Evolutionary conservation across 2,329 filamentous ascomycete species (phyloP).

Genomic region (Periconia sp.): DNA sequence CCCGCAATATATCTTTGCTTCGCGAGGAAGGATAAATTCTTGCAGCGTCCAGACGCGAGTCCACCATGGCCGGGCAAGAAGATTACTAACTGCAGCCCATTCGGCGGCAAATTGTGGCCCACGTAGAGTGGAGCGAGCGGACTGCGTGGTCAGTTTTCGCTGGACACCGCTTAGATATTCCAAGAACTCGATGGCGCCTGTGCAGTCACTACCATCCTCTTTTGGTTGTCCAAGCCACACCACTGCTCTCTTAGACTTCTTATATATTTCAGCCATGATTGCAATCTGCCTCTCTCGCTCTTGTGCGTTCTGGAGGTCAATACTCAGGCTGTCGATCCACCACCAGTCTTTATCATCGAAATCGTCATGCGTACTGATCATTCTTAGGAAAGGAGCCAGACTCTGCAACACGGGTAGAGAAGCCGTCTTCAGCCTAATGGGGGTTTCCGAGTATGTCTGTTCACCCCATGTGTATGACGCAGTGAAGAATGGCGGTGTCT

Average conservation of each 20-base stretch:
- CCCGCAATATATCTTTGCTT: constrained; percentile 35
- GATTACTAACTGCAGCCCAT: constrained; percentile 27
- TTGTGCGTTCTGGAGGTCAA: constrained; percentile 31
- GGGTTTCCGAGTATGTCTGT: constrained; percentile 14
- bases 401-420: constrained; percentile 25
- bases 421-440: constrained; percentile 18
- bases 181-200: constrained; percentile 31
- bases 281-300: constrained; percentile 36
- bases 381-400: constrained; percentile 28
- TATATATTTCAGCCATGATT: constrained; percentile 42
- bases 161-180: constrained; percentile 25
- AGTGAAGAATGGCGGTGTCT: constrained; percentile 34
- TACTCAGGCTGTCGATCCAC: constrained; percentile 41
- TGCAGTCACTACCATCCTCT: constrained; percentile 28
- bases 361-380: constrained; percentile 27
- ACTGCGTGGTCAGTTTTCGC: constrained; percentile 18
- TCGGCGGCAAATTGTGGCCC: constrained; percentile 20
- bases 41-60: constrained; percentile 37
- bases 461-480: constrained; percentile 38
- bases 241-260: constrained; percentile 22
- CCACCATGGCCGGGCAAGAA: constrained; percentile 36
- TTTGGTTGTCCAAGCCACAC: constrained; percentile 34
- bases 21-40: constrained; percentile 35
- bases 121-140: constrained; percentile 20
- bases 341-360: constrained; percentile 32